Conservation (phyloP, 2,329 filamentous ascomycete genomes). For the Pestalotiopsis sp. region DNA sequence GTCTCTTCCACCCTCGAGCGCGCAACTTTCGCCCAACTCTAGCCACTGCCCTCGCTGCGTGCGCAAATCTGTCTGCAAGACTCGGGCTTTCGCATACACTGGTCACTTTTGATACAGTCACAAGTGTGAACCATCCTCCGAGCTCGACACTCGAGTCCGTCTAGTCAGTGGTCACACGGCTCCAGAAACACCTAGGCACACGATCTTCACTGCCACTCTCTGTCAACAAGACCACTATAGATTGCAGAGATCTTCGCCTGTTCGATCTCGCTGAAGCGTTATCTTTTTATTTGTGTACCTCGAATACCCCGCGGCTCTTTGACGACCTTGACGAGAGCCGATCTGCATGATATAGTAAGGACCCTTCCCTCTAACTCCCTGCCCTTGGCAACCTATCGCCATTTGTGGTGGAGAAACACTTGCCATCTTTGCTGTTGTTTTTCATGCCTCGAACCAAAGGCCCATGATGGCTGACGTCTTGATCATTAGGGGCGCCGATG, state of each 20-base stretch:
- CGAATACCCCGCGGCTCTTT: not conserved
- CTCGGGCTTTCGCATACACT: not conserved
- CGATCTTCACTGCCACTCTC: not conserved
- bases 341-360: not conserved
- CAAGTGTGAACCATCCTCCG: not conserved
- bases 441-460: not conserved
- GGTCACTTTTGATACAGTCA: not conserved
- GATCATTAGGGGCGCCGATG: slow-evolving; percentile 42
- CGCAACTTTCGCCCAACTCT: slow-evolving; percentile 7
- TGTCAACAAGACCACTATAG: not conserved
- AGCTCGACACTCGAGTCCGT: not conserved
- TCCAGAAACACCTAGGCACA: not conserved
- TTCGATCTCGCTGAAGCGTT: not conserved
- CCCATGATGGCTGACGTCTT: slow-evolving; percentile 44
- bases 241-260: not conserved
- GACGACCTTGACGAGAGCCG: not conserved
- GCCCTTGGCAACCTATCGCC: not conserved
- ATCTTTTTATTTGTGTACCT: slow-evolving; percentile 1
- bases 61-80: not conserved
- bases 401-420: not conserved
- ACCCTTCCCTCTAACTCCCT: too few relatives aligned
- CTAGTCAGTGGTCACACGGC: not conserved
- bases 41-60: not conserved
- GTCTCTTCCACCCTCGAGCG: slow-evolving; percentile 17
- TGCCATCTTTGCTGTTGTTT: not conserved